Evolutionary conservation across 768 basidiomycete genomes (phyloP).

Genomic region (Leccinum subgranulosum): DNA sequence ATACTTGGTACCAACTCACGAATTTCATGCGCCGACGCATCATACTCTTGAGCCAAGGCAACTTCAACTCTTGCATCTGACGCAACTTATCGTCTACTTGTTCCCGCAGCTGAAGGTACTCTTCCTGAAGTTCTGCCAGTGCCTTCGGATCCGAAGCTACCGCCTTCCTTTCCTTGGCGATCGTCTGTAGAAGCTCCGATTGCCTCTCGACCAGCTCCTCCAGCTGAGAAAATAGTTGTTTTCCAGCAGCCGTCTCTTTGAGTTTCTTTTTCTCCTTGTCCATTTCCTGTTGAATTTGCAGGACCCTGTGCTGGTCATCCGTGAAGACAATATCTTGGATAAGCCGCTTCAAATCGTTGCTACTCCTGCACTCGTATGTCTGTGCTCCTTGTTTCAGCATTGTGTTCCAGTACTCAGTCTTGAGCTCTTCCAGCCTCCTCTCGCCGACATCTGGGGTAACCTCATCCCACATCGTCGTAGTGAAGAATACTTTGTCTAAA

Average conservation of each 20-base stretch:
- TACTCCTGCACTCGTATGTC: not conserved
- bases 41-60: not conserved
- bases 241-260: not conserved
- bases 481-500: conserved; percentile 32
- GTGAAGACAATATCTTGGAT: not conserved
- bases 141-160: not conserved
- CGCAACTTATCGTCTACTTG: not conserved
- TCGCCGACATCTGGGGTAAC: conserved; percentile 30
- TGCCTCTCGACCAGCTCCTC: not conserved
- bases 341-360: not conserved
- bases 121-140: not conserved
- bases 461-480: conserved; percentile 16
- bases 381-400: conserved; percentile 6
- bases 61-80: not conserved
- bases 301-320: not conserved
- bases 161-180: not conserved
- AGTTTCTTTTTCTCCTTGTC: not conserved
- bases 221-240: not conserved
- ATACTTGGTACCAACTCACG: not conserved
- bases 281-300: not conserved
- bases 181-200: not conserved
- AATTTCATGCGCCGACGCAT: not conserved
- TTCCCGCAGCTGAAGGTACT: not conserved
- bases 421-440: conserved; percentile 7
- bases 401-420: not conserved